These are phyloP conservation scores for Ramalina intermedia DNA, from an alignment of 495 filamentous ascomycete genomes.

Conservation along the genomic window DNA sequence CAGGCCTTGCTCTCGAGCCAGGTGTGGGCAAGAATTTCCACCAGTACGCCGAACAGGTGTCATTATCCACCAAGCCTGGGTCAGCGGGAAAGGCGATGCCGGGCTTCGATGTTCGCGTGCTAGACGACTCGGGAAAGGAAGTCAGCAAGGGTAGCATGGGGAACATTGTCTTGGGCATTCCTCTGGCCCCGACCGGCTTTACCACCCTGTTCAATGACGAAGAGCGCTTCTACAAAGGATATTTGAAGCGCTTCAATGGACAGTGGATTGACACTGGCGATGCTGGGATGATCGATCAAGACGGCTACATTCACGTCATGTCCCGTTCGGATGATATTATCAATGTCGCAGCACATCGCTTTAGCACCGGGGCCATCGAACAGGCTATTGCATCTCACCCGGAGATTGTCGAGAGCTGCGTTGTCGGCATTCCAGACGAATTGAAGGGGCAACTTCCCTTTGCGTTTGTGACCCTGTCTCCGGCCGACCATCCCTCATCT, in stretches of 20 bases:
- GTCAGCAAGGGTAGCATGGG: constrained; percentile 61
- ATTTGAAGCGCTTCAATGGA: constrained; percentile 64
- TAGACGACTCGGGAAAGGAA: constrained; percentile 64
- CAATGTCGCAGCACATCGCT: constrained; percentile 86
- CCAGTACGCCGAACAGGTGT: constrained; percentile 12
- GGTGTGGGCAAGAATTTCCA: constrained; percentile 19
- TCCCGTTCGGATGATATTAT: constrained; percentile 81
- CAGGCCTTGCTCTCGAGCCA: constrained; percentile 51
- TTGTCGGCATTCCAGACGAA: constrained; percentile 69
- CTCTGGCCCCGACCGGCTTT: constrained; percentile 75
- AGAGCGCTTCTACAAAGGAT: constrained; percentile 67
- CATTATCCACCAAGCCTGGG: constrained; percentile 56
- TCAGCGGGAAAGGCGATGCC: constrained; percentile 83
- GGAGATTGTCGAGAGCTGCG: constrained; percentile 61
- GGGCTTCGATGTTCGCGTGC: constrained; percentile 72
- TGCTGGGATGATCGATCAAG: constrained; percentile 67
- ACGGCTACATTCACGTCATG: constrained; percentile 81
- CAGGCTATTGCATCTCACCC: constrained; percentile 77
- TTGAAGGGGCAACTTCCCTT: constrained; percentile 87
- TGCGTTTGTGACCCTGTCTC: constrained; percentile 58
- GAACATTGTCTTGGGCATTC: constrained; percentile 74
- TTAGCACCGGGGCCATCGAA: constrained; percentile 80
- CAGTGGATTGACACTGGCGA: constrained; percentile 84
- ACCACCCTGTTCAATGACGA: constrained; percentile 73
- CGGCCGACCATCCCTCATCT: constrained; percentile 30